A percentile compares a stretch with the other conserved stretches of the same genome.
These are phyloP conservation scores for Martensiomyces pterosporus DNA, from an alignment of 192 early-diverging fungal species.

Conservation along the genomic window DNA sequence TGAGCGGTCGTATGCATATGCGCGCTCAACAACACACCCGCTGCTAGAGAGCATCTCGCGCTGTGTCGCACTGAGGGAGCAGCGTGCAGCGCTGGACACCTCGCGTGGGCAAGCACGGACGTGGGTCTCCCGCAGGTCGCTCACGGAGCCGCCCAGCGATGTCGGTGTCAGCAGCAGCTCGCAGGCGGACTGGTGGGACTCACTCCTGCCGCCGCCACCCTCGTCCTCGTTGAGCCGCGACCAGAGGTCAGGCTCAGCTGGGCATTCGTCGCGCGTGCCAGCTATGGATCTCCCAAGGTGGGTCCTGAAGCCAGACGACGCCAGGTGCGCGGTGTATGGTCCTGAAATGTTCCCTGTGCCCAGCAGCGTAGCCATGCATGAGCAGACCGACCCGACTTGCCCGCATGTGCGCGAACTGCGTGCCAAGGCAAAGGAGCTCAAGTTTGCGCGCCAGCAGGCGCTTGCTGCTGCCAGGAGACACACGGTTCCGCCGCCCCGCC, in stretches of 20 bases:
- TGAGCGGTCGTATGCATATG: slow-evolving; percentile 32
- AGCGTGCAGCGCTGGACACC: slow-evolving; percentile 15
- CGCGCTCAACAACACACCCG: slow-evolving; percentile 29
- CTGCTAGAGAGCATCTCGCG: slow-evolving; percentile 42
- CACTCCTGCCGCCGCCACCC: slow-evolving; percentile 41
- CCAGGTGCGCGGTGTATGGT: slow-evolving; percentile 35
- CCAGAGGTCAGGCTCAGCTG: slow-evolving; percentile 3
- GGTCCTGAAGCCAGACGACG: slow-evolving; percentile 23
- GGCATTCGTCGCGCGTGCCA: slow-evolving; percentile 9
- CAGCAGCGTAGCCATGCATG: background rate
- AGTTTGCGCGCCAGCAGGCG: slow-evolving; percentile 29
- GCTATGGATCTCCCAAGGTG: slow-evolving; percentile 31
- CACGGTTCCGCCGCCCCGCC: slow-evolving; percentile 3
- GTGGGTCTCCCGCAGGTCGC: slow-evolving; percentile 20
- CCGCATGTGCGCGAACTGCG: slow-evolving; percentile 36
- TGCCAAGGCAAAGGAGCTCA: slow-evolving; percentile 32
- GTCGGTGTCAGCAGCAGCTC: too few species aligned
- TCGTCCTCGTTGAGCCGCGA: slow-evolving; percentile 5
- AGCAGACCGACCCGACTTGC: slow-evolving; percentile 22
- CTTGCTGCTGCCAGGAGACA: slow-evolving; percentile 13
- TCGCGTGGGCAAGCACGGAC: slow-evolving; percentile 18
- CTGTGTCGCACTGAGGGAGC: slow-evolving; percentile 36
- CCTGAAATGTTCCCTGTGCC: slow-evolving; percentile 3
- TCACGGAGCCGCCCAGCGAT: slow-evolving; percentile 13
- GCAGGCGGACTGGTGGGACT: slow-evolving; percentile 39